Evolutionary conservation across 1,284 basidiomycete species (phyloP), one percentile per base, ranked within the genome.

Genomic region (Porodaedalea pini): DNA sequence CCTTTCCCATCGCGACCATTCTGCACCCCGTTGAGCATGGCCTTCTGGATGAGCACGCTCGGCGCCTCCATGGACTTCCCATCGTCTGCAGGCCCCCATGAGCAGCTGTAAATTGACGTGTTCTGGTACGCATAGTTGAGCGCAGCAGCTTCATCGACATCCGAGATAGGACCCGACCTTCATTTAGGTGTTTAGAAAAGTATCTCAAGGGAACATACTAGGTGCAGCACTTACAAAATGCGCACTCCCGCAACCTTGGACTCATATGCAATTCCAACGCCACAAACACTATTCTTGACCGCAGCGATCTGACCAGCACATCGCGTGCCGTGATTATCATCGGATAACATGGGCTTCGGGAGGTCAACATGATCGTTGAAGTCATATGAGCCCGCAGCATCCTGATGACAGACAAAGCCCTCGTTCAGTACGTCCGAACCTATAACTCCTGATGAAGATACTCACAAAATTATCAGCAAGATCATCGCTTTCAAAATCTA

Each of bases 291-390:
- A 73, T 99, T 99, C 71, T 91, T 94, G 17, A 82, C 84, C 0
- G 97, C 97, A 17, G 92, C 94, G 54, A 99, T 88, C 72, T 99
- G 96, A 32, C 97, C 97, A 0, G 96, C 96, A 70, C 97, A 99
- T 2, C 97, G 88, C 0, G 97, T 99, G 15, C 97, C 97, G 69
- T 99, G 97, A 69, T 92, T 92, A 68, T 99, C 97, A 65, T 99
- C 95, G 17, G 78, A 80, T 45, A 97, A 82, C 53, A 88, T 83
- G 0, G 97, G 97, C 39, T 87, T 88, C 3, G 97, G 97, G 7
- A 98, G 77, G 7, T 85, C 78, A 39, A 84, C 85, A 69, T 99
- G 94, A 68, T 97, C 93, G 71, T 99, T 99, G 72, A 94, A 99
- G 73, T 99, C 96, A 70, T 94, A 92, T 0, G 95, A 98, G 56